phyloP scores from a whole-genome alignment of 2,329 filamentous ascomycete species.

The Nemania sp. region DNA sequence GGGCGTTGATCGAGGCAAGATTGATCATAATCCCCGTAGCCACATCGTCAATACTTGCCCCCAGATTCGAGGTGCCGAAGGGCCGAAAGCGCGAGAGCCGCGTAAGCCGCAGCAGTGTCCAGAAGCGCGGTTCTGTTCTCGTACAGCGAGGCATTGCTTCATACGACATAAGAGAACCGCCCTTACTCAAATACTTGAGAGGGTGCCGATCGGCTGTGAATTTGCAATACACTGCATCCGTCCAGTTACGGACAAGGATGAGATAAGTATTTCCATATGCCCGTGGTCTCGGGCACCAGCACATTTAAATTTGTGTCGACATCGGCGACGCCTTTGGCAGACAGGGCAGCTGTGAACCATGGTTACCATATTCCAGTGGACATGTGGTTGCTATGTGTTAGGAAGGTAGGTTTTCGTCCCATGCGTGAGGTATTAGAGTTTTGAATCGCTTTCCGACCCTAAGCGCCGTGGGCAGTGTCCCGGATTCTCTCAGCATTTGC shows the following conservation, averaged over 20 bases:
- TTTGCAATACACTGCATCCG: constrained; percentile 4
- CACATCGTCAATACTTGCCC: no score
- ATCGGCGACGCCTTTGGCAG: background rate
- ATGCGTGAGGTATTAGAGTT: background rate
- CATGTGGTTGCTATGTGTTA: background rate
- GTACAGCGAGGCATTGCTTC: background rate
- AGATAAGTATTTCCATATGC: background rate
- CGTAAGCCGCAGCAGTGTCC: no score
- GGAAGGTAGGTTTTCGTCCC: background rate
- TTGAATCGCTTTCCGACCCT: background rate
- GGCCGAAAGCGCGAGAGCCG: no score
- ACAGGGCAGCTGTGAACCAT: background rate
- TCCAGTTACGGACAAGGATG: constrained; percentile 7
- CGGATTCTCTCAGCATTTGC: no score
- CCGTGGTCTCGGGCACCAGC: background rate
- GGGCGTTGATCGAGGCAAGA: background rate
- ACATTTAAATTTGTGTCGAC: background rate
- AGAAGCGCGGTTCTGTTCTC: no score
- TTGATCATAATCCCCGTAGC: no score
- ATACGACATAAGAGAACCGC: constrained; percentile 9
- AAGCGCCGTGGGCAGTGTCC: background rate
- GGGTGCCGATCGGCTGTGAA: constrained; percentile 1
- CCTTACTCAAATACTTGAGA: background rate
- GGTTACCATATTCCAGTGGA: background rate
- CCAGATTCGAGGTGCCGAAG: no score